A percentile compares a stretch with the other conserved stretches of the same genome.
phyloP scores from a whole-genome alignment of 75 land plant species.

The Sequoiadendron giganteum region DNA sequence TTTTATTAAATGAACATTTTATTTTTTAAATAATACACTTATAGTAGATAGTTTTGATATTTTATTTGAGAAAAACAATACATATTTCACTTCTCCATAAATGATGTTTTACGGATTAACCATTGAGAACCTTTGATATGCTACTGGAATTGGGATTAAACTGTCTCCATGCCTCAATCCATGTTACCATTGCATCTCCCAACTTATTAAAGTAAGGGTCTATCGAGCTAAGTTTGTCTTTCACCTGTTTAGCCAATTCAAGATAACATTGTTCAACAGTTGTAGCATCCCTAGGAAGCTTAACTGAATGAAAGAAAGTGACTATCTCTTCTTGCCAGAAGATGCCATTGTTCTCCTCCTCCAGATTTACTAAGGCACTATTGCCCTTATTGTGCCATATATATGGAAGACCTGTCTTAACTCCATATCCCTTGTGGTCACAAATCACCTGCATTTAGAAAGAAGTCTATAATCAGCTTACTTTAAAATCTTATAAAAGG shows the following conservation, averaged over 20 bases:
- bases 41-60: too few species aligned
- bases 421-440: slow-evolving; percentile 41
- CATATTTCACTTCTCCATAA: too few species aligned
- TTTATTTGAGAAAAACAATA: too few species aligned
- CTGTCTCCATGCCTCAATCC: slow-evolving; percentile 47
- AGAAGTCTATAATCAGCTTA: not conserved
- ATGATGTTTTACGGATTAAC: not conserved
- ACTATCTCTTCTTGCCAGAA: slow-evolving; percentile 33
- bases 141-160: slow-evolving; percentile 10
- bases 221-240: slow-evolving; percentile 32
- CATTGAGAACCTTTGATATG: not conserved
- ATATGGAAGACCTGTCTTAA: slow-evolving; percentile 51
- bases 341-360: slow-evolving; percentile 48
- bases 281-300: slow-evolving; percentile 17
- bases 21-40: too few species aligned
- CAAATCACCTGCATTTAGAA: slow-evolving; percentile 29
- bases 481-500: not conserved
- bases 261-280: slow-evolving; percentile 33
- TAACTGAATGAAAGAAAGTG: slow-evolving; percentile 26
- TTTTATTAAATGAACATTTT: too few species aligned
- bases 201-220: slow-evolving; percentile 44
- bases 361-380: slow-evolving; percentile 42
- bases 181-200: slow-evolving; percentile 42
- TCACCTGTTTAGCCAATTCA: slow-evolving; percentile 37
- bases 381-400: slow-evolving; percentile 41